Conservation (phyloP, 1,284 basidiomycete genomes). For the Chalciporus sp. region DNA sequence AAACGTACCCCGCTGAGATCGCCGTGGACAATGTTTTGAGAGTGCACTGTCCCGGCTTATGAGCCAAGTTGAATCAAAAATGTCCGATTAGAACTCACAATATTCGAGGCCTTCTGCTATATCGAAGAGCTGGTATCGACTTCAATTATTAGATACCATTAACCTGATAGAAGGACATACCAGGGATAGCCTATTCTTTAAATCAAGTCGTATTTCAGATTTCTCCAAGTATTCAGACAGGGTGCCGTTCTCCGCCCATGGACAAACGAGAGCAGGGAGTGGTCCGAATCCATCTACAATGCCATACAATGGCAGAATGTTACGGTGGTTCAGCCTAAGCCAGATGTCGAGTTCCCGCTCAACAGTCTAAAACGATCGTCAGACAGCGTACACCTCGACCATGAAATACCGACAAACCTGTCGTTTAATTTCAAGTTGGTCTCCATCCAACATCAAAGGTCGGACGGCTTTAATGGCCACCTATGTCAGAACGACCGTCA, state of each 20-base stretch:
- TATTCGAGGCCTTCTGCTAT: slow-evolving; percentile 26
- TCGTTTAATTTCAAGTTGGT: slow-evolving; percentile 36
- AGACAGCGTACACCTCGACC: neutral
- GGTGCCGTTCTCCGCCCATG: slow-evolving; percentile 50
- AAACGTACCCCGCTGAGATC: slow-evolving; percentile 30
- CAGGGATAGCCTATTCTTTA: slow-evolving; percentile 19
- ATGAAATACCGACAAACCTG: slow-evolving; percentile 20
- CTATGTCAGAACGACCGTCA: slow-evolving; percentile 17
- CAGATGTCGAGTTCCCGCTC: slow-evolving; percentile 44
- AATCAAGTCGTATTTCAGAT: slow-evolving; percentile 10
- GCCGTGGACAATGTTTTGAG: slow-evolving; percentile 24
- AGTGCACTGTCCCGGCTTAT: slow-evolving; percentile 23
- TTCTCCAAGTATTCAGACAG: slow-evolving; percentile 45
- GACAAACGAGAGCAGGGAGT: slow-evolving; percentile 47
- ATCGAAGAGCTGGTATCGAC: slow-evolving; percentile 22
- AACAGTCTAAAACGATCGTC: slow-evolving; percentile 33
- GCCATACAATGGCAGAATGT: slow-evolving; percentile 45
- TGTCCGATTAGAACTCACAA: slow-evolving; percentile 11
- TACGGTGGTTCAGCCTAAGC: slow-evolving; percentile 41
- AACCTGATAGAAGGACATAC: slow-evolving; percentile 4
- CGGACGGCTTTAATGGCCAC: slow-evolving; percentile 49
- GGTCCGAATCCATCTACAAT: slow-evolving; percentile 42
- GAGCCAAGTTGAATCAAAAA: neutral
- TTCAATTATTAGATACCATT: neutral
- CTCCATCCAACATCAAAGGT: slow-evolving; percentile 30